A percentile compares a stretch with the other conserved stretches of the same genome.
Conservation (phyloP, 164 flowering plant genomes). For the Stephania japonica region DNA sequence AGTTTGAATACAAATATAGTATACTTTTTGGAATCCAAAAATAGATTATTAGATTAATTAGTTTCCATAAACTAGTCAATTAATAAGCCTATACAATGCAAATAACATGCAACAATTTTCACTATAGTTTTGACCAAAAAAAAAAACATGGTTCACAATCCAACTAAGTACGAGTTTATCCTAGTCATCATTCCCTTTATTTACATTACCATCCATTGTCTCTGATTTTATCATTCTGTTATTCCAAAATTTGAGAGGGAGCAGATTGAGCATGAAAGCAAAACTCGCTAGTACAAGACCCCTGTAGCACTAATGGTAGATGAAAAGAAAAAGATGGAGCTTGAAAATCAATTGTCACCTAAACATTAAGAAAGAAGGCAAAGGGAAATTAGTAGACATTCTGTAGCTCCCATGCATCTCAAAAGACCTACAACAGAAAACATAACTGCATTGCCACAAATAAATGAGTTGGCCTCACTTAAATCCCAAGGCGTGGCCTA, state of each 20-base stretch:
- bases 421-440: not conserved
- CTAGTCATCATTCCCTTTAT: constrained; percentile 49
- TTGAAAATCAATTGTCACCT: constrained; percentile 30
- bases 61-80: too few species aligned
- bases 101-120: not conserved
- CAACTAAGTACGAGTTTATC: constrained; percentile 93
- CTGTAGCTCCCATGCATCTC: not conserved
- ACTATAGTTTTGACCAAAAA: too few species aligned
- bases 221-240: constrained; percentile 30
- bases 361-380: constrained; percentile 70
- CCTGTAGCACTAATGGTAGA: not conserved
- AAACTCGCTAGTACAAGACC: constrained; percentile 59
- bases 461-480: too few species aligned
- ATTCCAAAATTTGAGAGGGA: constrained; percentile 39
- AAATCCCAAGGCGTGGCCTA: too few species aligned
- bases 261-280: constrained; percentile 24
- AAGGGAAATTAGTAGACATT: too few species aligned
- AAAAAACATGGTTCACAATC: constrained; percentile 35
- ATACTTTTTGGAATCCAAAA: too few species aligned
- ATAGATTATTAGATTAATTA: too few species aligned
- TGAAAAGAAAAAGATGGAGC: not conserved
- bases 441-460: not conserved
- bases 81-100: too few species aligned
- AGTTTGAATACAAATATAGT: too few species aligned
- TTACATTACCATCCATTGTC: constrained; percentile 18